Evolutionary conservation across 1,284 basidiomycete genomes (phyloP), one percentile per base, ranked within the genome.

Genomic region (Tremellales sp.): DNA sequence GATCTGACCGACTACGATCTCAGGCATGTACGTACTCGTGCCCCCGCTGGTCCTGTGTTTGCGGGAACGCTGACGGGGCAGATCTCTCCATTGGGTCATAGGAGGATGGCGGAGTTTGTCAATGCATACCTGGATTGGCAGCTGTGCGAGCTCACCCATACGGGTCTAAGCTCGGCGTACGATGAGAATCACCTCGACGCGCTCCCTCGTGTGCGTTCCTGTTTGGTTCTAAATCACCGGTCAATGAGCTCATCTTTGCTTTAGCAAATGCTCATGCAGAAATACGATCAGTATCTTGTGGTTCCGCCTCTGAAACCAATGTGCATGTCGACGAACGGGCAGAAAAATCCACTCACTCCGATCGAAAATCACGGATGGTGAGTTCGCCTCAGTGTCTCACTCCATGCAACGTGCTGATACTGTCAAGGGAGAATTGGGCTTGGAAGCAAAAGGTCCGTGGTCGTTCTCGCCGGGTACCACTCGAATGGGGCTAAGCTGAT

Each of bases 1-100:
- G n/a, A n/a, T n/a, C n/a, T n/a, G n/a, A n/a, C n/a, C n/a, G n/a
- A n/a, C n/a, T n/a, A n/a, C n/a, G 72, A 73, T 53, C 27, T 67
- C 13, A 59, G 70, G 26, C 68, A 72, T 54, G 65, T 67, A 43
- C 59, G 66, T 59, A n/a, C n/a, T n/a, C n/a, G n/a, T n/a, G n/a
- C n/a, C n/a, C n/a, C n/a, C n/a, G n/a, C n/a, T n/a, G n/a, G n/a
- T n/a, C n/a, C n/a, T n/a, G n/a, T n/a, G n/a, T n/a, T n/a, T n/a
- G 8, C 29, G 29, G 29, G 29, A 15, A 31, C 8, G 15, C 29
- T 8, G 29, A 31, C 29, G 29, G 29, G 29, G 8, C 36, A 55
- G 11, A 49, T 49, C 11, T 56, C 52, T 8, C 36, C 23, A 26
- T 51, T 61, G 23, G 64, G 61, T 5, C 71, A 73, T 46, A 43